Evolutionary conservation across 345 rosid species (phyloP).

Genomic region (Arabis hirsuta): DNA sequence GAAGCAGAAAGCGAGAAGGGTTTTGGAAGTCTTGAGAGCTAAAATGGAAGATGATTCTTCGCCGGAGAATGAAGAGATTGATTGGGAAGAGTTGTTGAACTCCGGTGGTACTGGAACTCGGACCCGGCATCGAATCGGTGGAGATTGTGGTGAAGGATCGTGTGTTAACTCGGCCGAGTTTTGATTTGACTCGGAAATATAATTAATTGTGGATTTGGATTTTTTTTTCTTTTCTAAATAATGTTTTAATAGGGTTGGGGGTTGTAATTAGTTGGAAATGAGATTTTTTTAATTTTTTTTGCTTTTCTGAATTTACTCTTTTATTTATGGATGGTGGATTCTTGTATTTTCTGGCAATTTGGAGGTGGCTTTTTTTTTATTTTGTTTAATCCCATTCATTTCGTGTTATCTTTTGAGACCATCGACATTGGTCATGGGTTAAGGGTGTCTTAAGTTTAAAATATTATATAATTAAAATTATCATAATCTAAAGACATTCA

Average conservation of each 20-base stretch:
- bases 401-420: slow-evolving; percentile 28
- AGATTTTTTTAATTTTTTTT: neutral
- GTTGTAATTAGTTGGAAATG: slow-evolving; percentile 40
- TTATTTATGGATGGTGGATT: slow-evolving; percentile 17
- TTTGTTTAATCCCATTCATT: slow-evolving; percentile 20
- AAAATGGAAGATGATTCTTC: slow-evolving; percentile 44
- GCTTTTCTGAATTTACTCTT: slow-evolving; percentile 5
- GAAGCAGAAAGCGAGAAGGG: slow-evolving; percentile 53
- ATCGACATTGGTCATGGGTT: too few species aligned
- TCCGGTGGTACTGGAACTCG: slow-evolving; percentile 48
- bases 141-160: slow-evolving; percentile 39
- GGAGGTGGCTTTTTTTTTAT: slow-evolving; percentile 24
- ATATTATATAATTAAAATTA: too few species aligned
- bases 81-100: slow-evolving; percentile 85
- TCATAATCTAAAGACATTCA: too few species aligned
- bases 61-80: slow-evolving; percentile 56
- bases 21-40: slow-evolving; percentile 58
- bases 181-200: slow-evolving; percentile 29
- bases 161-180: slow-evolving; percentile 57
- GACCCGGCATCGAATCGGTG: slow-evolving; percentile 38
- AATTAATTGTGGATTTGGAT: slow-evolving; percentile 26
- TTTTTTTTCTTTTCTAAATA: slow-evolving; percentile 6
- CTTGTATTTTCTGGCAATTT: slow-evolving; percentile 30
- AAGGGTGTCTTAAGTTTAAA: too few species aligned
- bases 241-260: slow-evolving; percentile 15